A percentile compares a stretch with the other conserved stretches of the same genome.
phyloP scores from a whole-genome alignment of 305 asterid genomes.

The Fraxinus baroniana region DNA sequence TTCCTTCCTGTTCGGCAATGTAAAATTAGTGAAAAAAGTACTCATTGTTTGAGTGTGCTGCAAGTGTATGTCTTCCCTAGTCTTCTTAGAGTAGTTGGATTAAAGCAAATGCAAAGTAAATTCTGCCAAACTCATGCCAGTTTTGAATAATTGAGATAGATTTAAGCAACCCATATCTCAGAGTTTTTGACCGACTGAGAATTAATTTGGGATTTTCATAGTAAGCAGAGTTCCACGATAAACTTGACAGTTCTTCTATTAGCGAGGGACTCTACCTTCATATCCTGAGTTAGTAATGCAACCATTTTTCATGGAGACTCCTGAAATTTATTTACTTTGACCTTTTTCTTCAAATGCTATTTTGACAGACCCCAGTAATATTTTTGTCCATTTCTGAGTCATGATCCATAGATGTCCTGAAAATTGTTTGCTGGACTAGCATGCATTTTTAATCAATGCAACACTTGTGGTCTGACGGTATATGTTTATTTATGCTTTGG shows the following conservation, averaged over 20 bases:
- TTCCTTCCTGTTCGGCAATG: background rate
- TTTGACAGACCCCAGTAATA: background rate
- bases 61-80: background rate
- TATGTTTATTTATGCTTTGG: slow-evolving; percentile 1
- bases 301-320: background rate
- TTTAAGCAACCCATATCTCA: background rate
- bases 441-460: background rate
- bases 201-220: background rate
- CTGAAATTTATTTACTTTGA: background rate
- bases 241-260: background rate
- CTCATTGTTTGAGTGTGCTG: background rate
- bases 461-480: background rate
- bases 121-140: background rate
- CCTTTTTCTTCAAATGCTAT: background rate
- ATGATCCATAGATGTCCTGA: background rate
- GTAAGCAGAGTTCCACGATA: background rate
- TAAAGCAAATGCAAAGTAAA: background rate
- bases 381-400: background rate
- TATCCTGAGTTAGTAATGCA: background rate
- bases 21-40: background rate
- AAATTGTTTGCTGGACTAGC: background rate
- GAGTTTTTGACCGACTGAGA: background rate
- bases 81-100: background rate
- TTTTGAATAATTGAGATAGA: background rate
- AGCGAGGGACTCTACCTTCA: background rate